A percentile compares a stretch with the other conserved stretches of the same genome.
Evolutionary conservation across 2,329 filamentous ascomycete species (phyloP).

Genomic region (Fusarium goolgardi): DNA sequence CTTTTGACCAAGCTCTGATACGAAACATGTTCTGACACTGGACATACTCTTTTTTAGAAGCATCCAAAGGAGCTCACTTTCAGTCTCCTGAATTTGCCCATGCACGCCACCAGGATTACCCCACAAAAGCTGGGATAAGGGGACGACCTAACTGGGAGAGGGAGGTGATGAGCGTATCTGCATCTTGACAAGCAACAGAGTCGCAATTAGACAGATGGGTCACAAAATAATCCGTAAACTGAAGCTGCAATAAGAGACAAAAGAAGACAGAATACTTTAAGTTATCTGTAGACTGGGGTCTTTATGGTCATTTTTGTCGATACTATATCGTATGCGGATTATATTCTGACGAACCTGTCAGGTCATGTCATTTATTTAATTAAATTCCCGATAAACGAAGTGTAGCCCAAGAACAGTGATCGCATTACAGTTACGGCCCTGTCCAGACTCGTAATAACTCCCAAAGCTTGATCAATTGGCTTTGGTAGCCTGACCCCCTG

Average conservation of each 20-base stretch:
- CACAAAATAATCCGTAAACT: not conserved
- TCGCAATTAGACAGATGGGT: not conserved
- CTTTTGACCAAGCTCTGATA: not conserved
- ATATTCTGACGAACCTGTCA: not conserved
- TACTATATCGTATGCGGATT: not conserved
- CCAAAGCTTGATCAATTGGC: not conserved
- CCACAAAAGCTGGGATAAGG: slow-evolving; percentile 44
- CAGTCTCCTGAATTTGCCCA: slow-evolving; percentile 37
- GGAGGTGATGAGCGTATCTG: slow-evolving; percentile 31
- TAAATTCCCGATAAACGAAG: not conserved
- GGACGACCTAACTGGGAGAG: slow-evolving; percentile 36
- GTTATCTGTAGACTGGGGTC: not conserved
- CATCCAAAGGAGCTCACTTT: slow-evolving; percentile 33
- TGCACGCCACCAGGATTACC: slow-evolving; percentile 41
- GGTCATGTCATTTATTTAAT: slow-evolving; percentile 5
- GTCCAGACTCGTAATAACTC: not conserved
- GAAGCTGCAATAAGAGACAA: not conserved
- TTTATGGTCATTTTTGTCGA: not conserved
- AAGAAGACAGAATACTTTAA: not conserved
- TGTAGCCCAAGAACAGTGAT: not conserved
- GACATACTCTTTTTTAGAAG: slow-evolving; percentile 20
- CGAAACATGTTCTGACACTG: slow-evolving; percentile 6
- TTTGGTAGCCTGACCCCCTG: slow-evolving; percentile 7
- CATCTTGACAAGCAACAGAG: slow-evolving; percentile 2
- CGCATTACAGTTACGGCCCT: not conserved